Base-by-base conservation (phyloP, 2,329 filamentous ascomycete species). In the Fonsecaea monophora region DNA sequence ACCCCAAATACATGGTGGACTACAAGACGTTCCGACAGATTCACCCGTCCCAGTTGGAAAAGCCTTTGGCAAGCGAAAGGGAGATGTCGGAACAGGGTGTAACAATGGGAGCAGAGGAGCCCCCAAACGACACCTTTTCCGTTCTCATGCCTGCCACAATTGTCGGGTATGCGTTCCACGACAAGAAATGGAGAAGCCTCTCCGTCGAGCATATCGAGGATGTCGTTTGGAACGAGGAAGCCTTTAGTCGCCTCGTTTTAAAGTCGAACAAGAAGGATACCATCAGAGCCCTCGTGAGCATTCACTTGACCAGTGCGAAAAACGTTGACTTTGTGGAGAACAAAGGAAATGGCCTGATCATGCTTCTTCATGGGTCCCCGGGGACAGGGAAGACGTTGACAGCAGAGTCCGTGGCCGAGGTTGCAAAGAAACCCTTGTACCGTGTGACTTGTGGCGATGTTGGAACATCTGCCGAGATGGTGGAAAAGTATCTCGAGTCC, bases 321-420 rank as follows among this genome's bases (percentile, higher is more conserved):
- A 70, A 69, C 13, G 73, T 76, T 0, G 79, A 81, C 48, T 57
- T 81, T 1, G 77, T 80, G 34, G 56, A 73, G 77, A 53, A 76
- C 73, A 40, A 81, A 74, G 79, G 75, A 72, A 25, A 76, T 9
- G 77, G 78, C 0, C 68, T 80, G 0, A 74, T 79, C 8, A 70
- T 79, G 38, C 74, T 81, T 3, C 74, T 81, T 64, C 76, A 75
- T 60, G 78, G 79, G 0, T 73, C 74, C 0, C 78, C 79, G 0
- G 78, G 79, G 0, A 78, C 77, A 3, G 79, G 79, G 3, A 81
- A 81, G 71, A 79, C 78, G 1, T 73, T 77, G 37, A 81, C 78
- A 1, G 79, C 78, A 0, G 77, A 79, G 54, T 74, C 76, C 32
- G 77, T 83, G 0, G 79, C 80, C 0, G 81, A 82, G 48, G 71